Base-by-base conservation (phyloP, 108 stramenopile genomes). In the Nitzschia sp. region DNA sequence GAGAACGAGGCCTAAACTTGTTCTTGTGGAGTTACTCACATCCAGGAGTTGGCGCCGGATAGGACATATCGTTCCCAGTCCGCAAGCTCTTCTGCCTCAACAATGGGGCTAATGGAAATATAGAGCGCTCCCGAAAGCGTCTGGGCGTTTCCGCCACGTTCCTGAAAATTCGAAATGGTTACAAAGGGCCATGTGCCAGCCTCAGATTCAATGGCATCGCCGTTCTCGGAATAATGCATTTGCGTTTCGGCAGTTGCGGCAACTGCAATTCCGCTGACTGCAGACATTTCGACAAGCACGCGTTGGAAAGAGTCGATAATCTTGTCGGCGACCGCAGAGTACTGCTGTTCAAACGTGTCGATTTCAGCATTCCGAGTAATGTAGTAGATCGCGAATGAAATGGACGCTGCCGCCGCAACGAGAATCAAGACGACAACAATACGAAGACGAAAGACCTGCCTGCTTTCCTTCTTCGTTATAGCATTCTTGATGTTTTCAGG, bases 391-490 rank as follows among this genome's bases (percentile, higher is more conserved):
- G 64, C 51, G 28, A 53, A 13, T 1, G 64, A 65, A 1, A 65
- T 35, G 11, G 64, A 49, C 24, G 30, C 19, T 9, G 64, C 64
- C 9, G 64, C 49, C 1, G 49, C 49, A 30, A 65, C 24, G 27
- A 65, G 64, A 33, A 65, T n/a, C 27, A 49, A 24, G 25, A 65
- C 34, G 9, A 65, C 64, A 13, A 65, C 3, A 27, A 51, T 31
- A 21, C 64, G 64, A 19, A 65, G 49, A 33, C 64, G 64, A 65
- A 65, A 65, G 4, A 65, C 64, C 19, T 49, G 29, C 27, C 51
- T 30, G 29, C 19, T 65, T 30, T 65, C 64, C 30, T 51, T 26
- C 28, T 51, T 49, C 26, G 64, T 21, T 13, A 65, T 27, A 21
- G 30, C 24, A 49, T 51, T 29, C 27, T 65, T 65, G 28, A 65